phyloP scores from a whole-genome alignment of 2,329 filamentous ascomycete species.

The Colletotrichum neosansevieriae region DNA sequence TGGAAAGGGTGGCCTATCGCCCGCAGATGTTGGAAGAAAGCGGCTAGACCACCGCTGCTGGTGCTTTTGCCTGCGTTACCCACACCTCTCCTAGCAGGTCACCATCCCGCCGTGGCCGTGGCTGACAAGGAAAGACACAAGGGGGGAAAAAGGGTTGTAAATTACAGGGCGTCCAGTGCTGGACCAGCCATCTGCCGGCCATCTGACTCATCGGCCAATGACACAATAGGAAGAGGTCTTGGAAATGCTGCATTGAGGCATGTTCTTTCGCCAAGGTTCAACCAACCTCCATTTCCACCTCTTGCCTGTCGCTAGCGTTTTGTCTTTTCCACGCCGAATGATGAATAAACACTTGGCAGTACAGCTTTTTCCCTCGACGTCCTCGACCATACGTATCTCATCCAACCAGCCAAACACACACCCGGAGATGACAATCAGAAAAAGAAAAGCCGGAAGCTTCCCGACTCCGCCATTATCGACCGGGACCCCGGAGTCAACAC shows the following conservation, averaged over 20 bases:
- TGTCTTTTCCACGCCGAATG: too few species aligned
- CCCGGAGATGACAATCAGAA: background rate
- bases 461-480: constrained; percentile 21
- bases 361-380: background rate
- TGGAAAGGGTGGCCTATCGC: background rate
- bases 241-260: constrained; percentile 9
- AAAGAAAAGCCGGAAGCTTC: background rate
- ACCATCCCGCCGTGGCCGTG: too few species aligned
- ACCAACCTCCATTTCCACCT: background rate
- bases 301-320: too few species aligned
- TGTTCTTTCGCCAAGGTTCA: background rate
- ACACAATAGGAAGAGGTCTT: background rate
- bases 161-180: constrained; percentile 1
- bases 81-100: too few species aligned
- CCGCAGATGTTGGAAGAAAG: background rate
- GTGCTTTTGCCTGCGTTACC: constrained; percentile 11
- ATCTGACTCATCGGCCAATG: constrained; percentile 17
- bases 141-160: background rate
- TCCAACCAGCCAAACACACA: constrained; percentile 8
- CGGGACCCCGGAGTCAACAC: constrained; percentile 24
- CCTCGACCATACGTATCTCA: background rate
- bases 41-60: constrained; percentile 16
- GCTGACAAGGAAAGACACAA: too few species aligned
- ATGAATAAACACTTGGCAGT: too few species aligned
- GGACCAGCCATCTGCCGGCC: background rate